Conservation (phyloP, 441 rosid species). For the Daphne laureola region DNA sequence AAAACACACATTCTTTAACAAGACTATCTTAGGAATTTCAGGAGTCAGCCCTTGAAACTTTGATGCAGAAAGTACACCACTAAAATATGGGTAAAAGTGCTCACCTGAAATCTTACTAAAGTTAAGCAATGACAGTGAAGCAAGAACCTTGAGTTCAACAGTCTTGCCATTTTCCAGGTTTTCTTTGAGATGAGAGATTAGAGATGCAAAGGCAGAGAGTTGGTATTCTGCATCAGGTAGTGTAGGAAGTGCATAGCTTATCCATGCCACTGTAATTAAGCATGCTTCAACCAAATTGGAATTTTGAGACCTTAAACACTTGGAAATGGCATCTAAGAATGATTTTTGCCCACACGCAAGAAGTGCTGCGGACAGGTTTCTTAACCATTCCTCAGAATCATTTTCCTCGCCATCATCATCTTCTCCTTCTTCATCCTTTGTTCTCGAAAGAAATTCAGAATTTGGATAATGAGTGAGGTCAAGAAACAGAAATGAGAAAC, state of each 20-base stretch:
- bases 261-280: slow-evolving; percentile 38
- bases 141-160: slow-evolving; percentile 36
- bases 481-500: too few relatives aligned
- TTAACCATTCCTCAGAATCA: slow-evolving; percentile 28
- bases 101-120: slow-evolving; percentile 50
- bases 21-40: too few relatives aligned
- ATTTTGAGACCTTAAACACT: slow-evolving; percentile 32
- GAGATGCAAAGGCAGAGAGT: slow-evolving; percentile 33
- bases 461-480: not conserved
- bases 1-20: too few relatives aligned
- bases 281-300: slow-evolving; percentile 27
- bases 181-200: slow-evolving; percentile 38
- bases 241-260: slow-evolving; percentile 39
- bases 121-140: slow-evolving; percentile 44
- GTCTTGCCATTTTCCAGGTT: slow-evolving; percentile 28
- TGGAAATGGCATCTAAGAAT: slow-evolving; percentile 34
- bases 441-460: not conserved
- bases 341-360: slow-evolving; percentile 26
- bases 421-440: slow-evolving; percentile 28
- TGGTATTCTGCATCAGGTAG: slow-evolving; percentile 24
- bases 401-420: slow-evolving; percentile 34
- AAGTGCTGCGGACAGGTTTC: slow-evolving; percentile 33
- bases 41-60: too few relatives aligned
- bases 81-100: slow-evolving; percentile 1
- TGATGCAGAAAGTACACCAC: too few relatives aligned